Conservation (phyloP, 306 rosid species). For the Mucuna pruriens region DNA sequence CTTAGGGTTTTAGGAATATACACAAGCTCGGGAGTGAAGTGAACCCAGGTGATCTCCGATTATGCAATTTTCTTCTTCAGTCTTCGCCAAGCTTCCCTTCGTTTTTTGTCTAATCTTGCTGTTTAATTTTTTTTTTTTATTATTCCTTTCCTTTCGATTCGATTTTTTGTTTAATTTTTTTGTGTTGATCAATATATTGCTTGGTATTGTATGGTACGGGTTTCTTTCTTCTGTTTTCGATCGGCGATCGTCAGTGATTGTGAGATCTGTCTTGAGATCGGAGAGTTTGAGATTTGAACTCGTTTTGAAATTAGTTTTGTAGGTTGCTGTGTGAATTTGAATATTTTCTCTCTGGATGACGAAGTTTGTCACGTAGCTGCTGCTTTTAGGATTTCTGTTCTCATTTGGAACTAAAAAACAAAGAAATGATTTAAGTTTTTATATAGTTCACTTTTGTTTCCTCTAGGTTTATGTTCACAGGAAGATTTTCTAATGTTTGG, state of each 20-base stretch:
- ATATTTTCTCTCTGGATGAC: not conserved
- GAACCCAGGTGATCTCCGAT: slow-evolving; percentile 42
- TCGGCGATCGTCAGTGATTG: not conserved
- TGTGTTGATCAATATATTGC: not conserved
- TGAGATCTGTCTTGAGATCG: not conserved
- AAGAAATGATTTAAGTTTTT: not conserved
- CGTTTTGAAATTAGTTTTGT: not conserved
- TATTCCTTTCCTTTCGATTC: not conserved
- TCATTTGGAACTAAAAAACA: not conserved
- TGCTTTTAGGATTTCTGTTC: not conserved
- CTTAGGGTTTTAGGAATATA: slow-evolving; percentile 61
- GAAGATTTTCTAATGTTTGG: not conserved
- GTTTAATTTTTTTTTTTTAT: not conserved
- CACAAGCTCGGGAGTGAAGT: not conserved
- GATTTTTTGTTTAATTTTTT: not conserved
- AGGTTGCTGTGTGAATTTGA: not conserved
- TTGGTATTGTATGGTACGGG: not conserved
- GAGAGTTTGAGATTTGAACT: not conserved
- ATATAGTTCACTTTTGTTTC: not conserved
- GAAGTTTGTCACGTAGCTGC: not conserved
- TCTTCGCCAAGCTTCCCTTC: not conserved
- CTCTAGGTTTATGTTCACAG: not conserved
- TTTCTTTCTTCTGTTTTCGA: not conserved
- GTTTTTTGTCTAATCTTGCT: too few relatives aligned
- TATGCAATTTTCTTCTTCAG: not conserved